Evolutionary conservation across 768 basidiomycete species (phyloP), one percentile per base, ranked within the genome.

Genomic region (Boletus vinaceobasis): DNA sequence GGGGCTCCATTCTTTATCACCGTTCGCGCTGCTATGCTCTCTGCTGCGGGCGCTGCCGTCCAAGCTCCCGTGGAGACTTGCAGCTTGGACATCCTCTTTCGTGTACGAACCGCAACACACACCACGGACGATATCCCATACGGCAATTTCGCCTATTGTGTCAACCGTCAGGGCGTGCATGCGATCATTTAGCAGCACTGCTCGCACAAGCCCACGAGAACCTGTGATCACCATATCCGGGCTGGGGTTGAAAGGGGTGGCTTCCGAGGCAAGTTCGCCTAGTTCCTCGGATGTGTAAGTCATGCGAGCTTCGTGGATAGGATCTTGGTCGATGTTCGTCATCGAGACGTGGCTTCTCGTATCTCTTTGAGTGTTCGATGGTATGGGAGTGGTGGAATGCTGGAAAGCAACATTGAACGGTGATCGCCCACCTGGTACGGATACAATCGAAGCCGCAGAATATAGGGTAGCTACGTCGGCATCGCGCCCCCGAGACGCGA

Each of bases 91-190:
- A 50, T 90, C 90, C 44, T 85, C 85, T 11, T 75, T 74, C 6
- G 70, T 60, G 71, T 84, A 95, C 45, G 78, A 71, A 1, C 96
- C 96, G 4, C 86, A 69, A 70, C 94, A 98, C 2, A 75, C 55
- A 0, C 88, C 86, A 1, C 86, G 78, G 11, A 94, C 80, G 54
- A 99, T 83, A 73, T 98, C 89, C 96, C 96, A 99, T 7, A 93
- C 87, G 0, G 87, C 90, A 11, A 98, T 87, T 61, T 90, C 85
- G 6, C 94, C 93, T 1, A 81, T 78, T 0, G 93, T 96, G 65
- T 98, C 89, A 39, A 97, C 87, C 0, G 93, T 93, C 42, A 99
- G 74, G 19, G 89, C 93, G 65, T 98, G 94, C 60, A 93, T 77
- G 55, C 91, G 80, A 66, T 98, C 93, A 69, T 92, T 97, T 39